Evolutionary conservation across 1,139 yeast species (phyloP), one percentile per base, ranked within the genome.

Genomic region (Nematodospora anomalae): DNA sequence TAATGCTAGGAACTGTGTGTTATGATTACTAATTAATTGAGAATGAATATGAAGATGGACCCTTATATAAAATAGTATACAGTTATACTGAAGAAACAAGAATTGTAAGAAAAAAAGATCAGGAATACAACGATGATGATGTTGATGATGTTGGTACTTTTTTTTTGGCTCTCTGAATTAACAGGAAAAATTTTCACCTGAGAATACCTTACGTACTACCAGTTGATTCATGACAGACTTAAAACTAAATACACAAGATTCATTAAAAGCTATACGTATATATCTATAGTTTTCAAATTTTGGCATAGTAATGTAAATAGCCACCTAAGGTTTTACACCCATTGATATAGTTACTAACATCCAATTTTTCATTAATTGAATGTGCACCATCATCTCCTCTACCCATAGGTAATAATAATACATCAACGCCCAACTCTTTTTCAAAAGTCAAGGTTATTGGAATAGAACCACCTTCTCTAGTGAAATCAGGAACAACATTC

Each of bases 351-450:
- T 94, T 94, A 49, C 85, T 68, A 36, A 88, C 71, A 60, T 94
- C 85, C 56, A 94, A 70, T 71, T 94, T 94, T 67, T 94, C 99
- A 58, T 92, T 92, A 55, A 92, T 88, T 20, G 97, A 88, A 62
- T 94, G 99, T 35, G 99, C 98, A 51, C 98, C 98, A 55, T 94
- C 99, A 59, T 92, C 97, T 53, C 97, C 98, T 66, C 95, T 83
- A 50, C 98, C 98, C 86, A 92, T 86, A 47, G 98, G 98, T 53
- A 92, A 76, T 56, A 92, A 72, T 47, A 92, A 74, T 24, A 90
- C 97, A 49, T 82, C 83, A 27, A 95, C 85, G 52, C 85, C 82
- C 56, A 92, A 76, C 57, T 82, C 80, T 54, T 88, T 74, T 70
- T 92, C 96, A 67, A 92, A 92, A 33, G 95, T 82, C 51, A 92